Evolutionary conservation across 139 green algal genomes (phyloP), one percentile per base, ranked within the genome.

Genomic region (Micractinium sp.): DNA sequence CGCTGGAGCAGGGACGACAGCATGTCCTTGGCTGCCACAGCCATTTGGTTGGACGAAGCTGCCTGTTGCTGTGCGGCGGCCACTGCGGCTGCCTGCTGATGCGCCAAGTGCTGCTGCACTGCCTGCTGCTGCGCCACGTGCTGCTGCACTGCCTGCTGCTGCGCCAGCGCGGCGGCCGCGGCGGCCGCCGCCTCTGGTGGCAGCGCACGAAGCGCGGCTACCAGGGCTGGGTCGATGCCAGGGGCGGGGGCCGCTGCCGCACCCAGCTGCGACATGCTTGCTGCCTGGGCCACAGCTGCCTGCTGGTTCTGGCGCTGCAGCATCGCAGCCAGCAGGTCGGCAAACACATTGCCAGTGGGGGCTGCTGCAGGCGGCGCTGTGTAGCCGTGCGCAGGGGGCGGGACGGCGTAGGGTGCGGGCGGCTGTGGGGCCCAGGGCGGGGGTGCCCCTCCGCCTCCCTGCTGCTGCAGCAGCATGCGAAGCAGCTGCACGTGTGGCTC

Each of bases 281-380:
- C 75, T 56, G 75, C 29, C 25, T 56, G 29, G 47, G 13, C 66
- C n/a, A 66, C 38, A 66, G 83, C 66, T 3, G 82, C 81, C 39
- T 71, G 69, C 85, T 82, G 85, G 3, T 71, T 41, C 85, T 82
- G 85, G 1, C 71, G 85, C 47, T 82, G 85, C 85, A 82, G 31
- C 69, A 82, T 71, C 71, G 36, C 22, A 25, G 25, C 16, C 38
- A 87, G 66, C 63, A 87, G 66, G 36, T 87, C 82, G 12, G 63
- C 35, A 47, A 87, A 74, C 9, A 79, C 36, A 27, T 53, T 74
- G 63, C 61, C 82, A 0, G n/a, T 29, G 36, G 78, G 25, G 5
- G 76, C 35, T 41, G 82, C 82, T 36, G 35, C 15, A 0, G 23
- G 18, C 27, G 63, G 33, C 2, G 81, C 56, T 47, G 81, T 16